Evolutionary conservation across 139 green algal species (phyloP).

Genomic region (Choricystis sp.): DNA sequence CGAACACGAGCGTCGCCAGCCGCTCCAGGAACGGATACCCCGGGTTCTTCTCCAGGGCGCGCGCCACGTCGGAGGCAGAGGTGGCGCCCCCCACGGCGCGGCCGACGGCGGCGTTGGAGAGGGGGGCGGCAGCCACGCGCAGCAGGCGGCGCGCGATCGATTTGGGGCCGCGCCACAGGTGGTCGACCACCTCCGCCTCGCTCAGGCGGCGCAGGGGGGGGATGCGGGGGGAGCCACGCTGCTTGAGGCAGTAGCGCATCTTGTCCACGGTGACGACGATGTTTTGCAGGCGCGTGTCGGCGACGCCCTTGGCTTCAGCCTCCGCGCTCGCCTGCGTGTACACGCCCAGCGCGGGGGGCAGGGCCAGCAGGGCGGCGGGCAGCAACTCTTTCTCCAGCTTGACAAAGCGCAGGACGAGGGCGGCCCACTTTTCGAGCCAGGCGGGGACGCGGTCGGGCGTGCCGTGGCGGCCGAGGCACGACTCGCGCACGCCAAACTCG

Average conservation of each 20-base stretch:
- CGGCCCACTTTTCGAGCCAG: conserved; percentile 76
- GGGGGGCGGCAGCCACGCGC: conserved; percentile 7
- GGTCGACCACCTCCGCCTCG: conserved; percentile 33
- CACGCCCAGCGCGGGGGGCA: conserved; percentile 17
- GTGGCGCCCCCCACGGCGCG: conserved; percentile 3
- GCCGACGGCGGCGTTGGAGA: conserved; percentile 3
- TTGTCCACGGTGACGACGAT: conserved; percentile 83
- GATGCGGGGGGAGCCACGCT: conserved; percentile 10
- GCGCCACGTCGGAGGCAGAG: neutral
- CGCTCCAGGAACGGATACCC: neutral
- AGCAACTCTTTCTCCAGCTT: conserved; percentile 50
- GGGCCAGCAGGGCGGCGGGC: conserved; percentile 32
- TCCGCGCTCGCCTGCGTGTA: conserved; percentile 25
- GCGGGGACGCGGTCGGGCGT: conserved; percentile 19
- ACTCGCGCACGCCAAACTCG: conserved; percentile 19
- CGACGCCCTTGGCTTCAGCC: conserved; percentile 23
- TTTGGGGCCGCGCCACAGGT: conserved; percentile 40
- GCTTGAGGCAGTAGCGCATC: conserved; percentile 45
- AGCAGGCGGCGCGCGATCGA: conserved; percentile 32
- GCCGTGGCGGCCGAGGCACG: conserved; percentile 19
- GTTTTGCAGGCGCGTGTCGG: conserved; percentile 58
- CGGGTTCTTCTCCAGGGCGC: neutral
- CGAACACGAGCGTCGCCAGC: neutral
- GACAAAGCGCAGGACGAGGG: conserved; percentile 42
- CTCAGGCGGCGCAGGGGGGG: conserved; percentile 35